Base-by-base conservation (phyloP, 2,329 filamentous ascomycete genomes). In the Diplodia intermedia region DNA sequence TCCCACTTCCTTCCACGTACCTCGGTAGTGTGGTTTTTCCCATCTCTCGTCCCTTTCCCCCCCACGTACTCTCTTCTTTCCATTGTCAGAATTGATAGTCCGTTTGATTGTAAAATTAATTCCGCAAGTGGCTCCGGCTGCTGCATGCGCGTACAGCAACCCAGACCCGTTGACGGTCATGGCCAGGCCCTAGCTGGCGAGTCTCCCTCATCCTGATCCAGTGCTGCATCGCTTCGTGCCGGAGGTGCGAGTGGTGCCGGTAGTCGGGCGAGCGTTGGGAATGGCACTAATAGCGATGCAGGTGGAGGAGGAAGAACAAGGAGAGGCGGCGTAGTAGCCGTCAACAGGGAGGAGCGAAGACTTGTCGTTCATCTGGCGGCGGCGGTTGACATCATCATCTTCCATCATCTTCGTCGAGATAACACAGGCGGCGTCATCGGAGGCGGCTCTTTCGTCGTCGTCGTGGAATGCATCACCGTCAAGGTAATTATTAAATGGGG, bases 161-260 rank as follows among this genome's bases (percentile, higher is more conserved):
- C 23, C 12, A 36, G 60, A 63, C 47, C 60, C 11, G 33, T 43
- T 47, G 43, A 47, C 57, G 60, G 60, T 63, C 60, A 63, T 63
- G 60, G 60, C 60, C 60, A 63, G 60, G 47, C 60, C 60, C 60
- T 52, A 63, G 33, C 60, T 63, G 60, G 60, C 60, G 29, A 52
- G 60, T 63, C 60, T 63, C 60, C 60, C 31, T 56, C 54, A 63
- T 63, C 60, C 60, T 50, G 36, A 63, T 63, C 60, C 60, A 63
- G 40, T 63, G 60, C 60, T 52, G 43, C 60, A 52, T 52, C 60
- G 43, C 60, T 23, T 52, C 43, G 29, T 52, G 57, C 57, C 47
- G 57, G 57, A 63, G 40, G 38, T 43, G 40, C 47, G 15, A 31
- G 55, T 23, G 18, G 18, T 14, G 33, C 38, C 43, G 43, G 8